Percentiles rank a stretch among this genome's conserved stretches.
These are phyloP conservation scores for Neofusicoccum parvum DNA, from an alignment of 2,329 filamentous ascomycete genomes.

Conservation along the genomic window DNA sequence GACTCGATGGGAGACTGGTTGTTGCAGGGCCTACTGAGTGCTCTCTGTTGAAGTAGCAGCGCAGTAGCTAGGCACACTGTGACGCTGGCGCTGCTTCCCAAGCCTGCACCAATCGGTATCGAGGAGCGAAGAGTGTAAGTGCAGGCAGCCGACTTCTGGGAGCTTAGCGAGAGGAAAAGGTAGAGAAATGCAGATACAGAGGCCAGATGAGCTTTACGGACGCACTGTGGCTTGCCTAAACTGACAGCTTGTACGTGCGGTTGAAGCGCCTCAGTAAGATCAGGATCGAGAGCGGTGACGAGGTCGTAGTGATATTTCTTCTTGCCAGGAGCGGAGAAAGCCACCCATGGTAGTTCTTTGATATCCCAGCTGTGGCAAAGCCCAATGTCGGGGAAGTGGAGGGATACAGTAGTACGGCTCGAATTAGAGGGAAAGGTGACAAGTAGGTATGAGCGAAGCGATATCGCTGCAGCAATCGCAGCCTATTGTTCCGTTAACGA, in stretches of 20 bases:
- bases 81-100: conserved; percentile 94
- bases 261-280: conserved; percentile 77
- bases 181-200: conserved; percentile 89
- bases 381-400: conserved; percentile 89
- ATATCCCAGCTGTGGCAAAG: conserved; percentile 93
- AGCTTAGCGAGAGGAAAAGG: conserved; percentile 85
- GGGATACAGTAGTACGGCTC: conserved; percentile 73
- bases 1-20: conserved; percentile 88
- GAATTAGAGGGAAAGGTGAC: conserved; percentile 94
- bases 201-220: conserved; percentile 80
- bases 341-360: conserved; percentile 82
- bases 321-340: conserved; percentile 77
- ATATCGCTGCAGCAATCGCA: conserved; percentile 92
- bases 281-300: conserved; percentile 74
- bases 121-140: conserved; percentile 91
- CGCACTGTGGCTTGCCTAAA: conserved; percentile 62
- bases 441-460: conserved; percentile 92
- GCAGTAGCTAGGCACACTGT: conserved; percentile 85
- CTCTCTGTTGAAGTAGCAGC: conserved; percentile 82
- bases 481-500: conserved; percentile 54
- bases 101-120: conserved; percentile 86
- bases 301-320: conserved; percentile 96
- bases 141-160: conserved; percentile 74
- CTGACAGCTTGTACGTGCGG: conserved; percentile 78
- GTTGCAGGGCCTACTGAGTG: conserved; percentile 84